Evolutionary conservation across 805 yeast genomes (phyloP), one percentile per base, ranked within the genome.

Genomic region (Spathaspora arborariae): DNA sequence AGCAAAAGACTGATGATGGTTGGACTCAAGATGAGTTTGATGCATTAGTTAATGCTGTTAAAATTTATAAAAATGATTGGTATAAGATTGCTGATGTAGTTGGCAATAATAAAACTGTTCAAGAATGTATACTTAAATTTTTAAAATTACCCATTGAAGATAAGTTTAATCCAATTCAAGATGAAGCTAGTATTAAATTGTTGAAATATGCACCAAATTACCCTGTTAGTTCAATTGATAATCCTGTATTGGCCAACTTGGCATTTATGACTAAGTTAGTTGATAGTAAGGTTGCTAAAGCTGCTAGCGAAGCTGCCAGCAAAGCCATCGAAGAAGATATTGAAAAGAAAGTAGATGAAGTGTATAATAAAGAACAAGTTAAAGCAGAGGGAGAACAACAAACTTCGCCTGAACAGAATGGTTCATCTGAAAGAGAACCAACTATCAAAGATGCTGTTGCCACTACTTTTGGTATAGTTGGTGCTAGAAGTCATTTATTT

Each of bases 201-300:
- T 74, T 91, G 52, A 86, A 84, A 59, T 89, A 79, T 63, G 84
- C 92, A 4, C 85, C 95, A 2, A 85, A 88, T 62, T 75, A 92
- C 43, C 96, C 98, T 11, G 84, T 88, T 42, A 80, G 88, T 33
- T 79, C 88, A 39, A 80, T 84, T 22, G 98, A 94, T 56, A 94
- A 94, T 64, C 99, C 99, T 2, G 90, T 94, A 3, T 76, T 94
- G 70, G 85, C 96, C 33, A 92, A 96, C n/a, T 77, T 94, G 51
- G 84, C 96, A 11, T 94, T 91, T 64, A 72, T 94, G 65, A 82
- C 91, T 0, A 83, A 88, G 34, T 67, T 91, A 42, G 95, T 90
- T 15, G 97, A 92, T 57, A 85, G 92, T 10, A 85, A 84, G 36
- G 86, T 86, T 19, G 96, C 92, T 0, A 81, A 82, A 46, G 89